Conservation (phyloP, 108 stramenopile species). For the Bacterosira constricta region DNA sequence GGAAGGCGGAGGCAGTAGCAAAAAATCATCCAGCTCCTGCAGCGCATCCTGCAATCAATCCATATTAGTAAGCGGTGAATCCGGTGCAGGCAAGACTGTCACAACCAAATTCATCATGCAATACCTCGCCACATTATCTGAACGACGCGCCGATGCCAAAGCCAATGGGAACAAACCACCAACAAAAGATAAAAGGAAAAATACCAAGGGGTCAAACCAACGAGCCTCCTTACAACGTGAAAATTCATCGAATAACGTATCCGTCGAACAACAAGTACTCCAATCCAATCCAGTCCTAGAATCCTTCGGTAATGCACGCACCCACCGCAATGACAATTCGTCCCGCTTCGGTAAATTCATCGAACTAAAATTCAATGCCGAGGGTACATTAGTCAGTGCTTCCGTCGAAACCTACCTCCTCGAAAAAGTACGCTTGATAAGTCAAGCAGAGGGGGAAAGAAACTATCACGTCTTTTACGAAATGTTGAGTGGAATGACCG, state of each 20-base stretch:
- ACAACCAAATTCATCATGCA: slow-evolving; percentile 97
- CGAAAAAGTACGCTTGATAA: slow-evolving; percentile 91
- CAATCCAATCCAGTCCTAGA: slow-evolving; percentile 96
- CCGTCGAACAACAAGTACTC: slow-evolving; percentile 87
- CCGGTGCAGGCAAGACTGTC: slow-evolving; percentile 98
- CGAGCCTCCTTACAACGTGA: too few species aligned
- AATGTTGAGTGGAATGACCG: slow-evolving; percentile 52
- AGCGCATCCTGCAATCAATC: slow-evolving; percentile 49
- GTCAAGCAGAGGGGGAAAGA: slow-evolving; percentile 82
- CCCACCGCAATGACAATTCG: slow-evolving; percentile 87
- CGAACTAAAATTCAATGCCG: slow-evolving; percentile 82
- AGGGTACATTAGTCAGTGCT: slow-evolving; percentile 76
- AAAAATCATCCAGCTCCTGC: neutral
- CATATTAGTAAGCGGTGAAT: slow-evolving; percentile 89
- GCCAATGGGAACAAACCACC: slow-evolving; percentile 7
- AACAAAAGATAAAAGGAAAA: too few species aligned
- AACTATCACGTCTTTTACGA: slow-evolving; percentile 96
- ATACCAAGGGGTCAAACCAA: too few species aligned
- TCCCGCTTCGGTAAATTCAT: slow-evolving; percentile 94
- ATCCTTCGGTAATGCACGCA: slow-evolving; percentile 96
- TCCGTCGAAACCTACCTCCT: slow-evolving; percentile 92
- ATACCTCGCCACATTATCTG: slow-evolving; percentile 84
- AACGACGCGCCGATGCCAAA: slow-evolving; percentile 59
- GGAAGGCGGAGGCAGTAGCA: neutral
- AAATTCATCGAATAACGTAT: too few species aligned